phyloP scores from a whole-genome alignment of 2,329 filamentous ascomycete species.

The Aspergillus pseudotamarii region DNA sequence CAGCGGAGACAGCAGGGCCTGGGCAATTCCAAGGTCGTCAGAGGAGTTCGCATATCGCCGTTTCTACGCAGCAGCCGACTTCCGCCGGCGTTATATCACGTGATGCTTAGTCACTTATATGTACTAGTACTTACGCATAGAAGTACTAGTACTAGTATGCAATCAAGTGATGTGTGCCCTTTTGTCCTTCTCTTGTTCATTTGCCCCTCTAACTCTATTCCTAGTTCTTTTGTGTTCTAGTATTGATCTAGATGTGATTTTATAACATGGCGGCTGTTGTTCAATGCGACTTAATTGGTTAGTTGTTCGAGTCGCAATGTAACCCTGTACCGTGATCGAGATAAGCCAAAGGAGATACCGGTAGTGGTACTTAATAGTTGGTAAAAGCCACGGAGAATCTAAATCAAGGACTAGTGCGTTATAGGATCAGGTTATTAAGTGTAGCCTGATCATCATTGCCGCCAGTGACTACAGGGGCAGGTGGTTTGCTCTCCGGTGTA shows the following conservation, averaged over 20 bases:
- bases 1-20: constrained; percentile 10
- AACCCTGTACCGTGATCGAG: not conserved
- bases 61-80: constrained; percentile 21
- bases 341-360: not conserved
- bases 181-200: not conserved
- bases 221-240: not conserved
- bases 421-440: not conserved
- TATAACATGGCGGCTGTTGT: not conserved
- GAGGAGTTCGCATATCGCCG: constrained; percentile 20
- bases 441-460: not conserved
- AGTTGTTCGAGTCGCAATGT: not conserved
- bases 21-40: constrained; percentile 20
- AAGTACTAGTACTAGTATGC: not conserved
- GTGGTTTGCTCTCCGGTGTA: not conserved
- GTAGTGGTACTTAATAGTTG: not conserved
- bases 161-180: not conserved
- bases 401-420: not conserved
- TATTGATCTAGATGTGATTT: not conserved
- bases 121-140: not conserved
- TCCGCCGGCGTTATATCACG: constrained; percentile 26
- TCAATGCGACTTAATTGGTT: not conserved
- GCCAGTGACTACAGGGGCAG: not conserved
- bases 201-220: not conserved
- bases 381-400: not conserved
- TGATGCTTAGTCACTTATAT: constrained; percentile 19